Base-by-base conservation (phyloP, 129 eudicot species). In the Centrapalus pauciflorus region DNA sequence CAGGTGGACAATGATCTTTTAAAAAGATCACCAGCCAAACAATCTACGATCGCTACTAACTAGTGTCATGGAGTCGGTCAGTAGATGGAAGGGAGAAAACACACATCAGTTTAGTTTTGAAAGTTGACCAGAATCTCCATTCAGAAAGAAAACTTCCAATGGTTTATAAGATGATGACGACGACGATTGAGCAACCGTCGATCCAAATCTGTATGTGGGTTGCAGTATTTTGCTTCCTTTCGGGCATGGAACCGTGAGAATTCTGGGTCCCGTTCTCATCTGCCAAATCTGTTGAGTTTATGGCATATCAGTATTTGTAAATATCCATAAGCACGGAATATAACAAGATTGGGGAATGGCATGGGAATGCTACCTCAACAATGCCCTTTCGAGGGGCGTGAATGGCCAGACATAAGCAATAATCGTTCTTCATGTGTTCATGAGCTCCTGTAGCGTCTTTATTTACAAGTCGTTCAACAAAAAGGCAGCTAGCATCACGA, bases 321-420 rank as follows among this genome's bases (percentile, higher is more conserved):
- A 5, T 21, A 52, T 4, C 28, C 12, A 9, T 8, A 7, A 10
- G 4, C 26, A 3, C 7, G 4, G 64, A n/a, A n/a, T n/a, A n/a
- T n/a, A n/a, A n/a, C n/a, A n/a, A n/a, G n/a, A 3, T 29, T 17
- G 64, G 41, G 64, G 17, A 58, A 24, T 12, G 51, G 28, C 32
- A 13, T 37, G 60, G 5, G 20, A 38, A 57, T 33, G 48, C 38
- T 83, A 92, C 98, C 98, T 93, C 98, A 30, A 93, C 84, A 41
- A 93, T 93, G 63, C 92, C 96, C 74, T 93, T 93, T 8, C 95
- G 84, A 66, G 98, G 98, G 30, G 98, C 98, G 50, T 93, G 98
- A 61, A 93, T 93, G 71, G 92, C 95, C 23, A 93, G 84, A 69
- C 98, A 93, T 54, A 93, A 77, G 75, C 90, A 86, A 77, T 88